Evolutionary conservation across 1,284 basidiomycete species (phyloP).

Genomic region (Porogramme epimiltina): DNA sequence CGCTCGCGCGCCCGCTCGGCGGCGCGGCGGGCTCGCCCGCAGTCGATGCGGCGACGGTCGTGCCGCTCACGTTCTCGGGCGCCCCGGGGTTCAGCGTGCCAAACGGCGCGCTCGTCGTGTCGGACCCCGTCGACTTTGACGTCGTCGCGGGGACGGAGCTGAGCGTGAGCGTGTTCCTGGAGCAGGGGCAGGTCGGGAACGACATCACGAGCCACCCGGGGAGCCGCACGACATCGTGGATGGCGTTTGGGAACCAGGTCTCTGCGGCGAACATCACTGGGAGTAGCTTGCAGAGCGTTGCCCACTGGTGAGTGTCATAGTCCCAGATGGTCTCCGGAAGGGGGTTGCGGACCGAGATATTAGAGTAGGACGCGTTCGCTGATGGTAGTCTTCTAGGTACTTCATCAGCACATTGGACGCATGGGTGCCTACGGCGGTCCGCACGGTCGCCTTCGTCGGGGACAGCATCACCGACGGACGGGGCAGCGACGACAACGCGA

Average conservation of each 20-base stretch:
- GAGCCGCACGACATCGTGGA: slow-evolving; percentile 48
- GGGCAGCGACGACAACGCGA: slow-evolving; percentile 39
- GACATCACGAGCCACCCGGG: slow-evolving; percentile 49
- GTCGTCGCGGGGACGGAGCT: slow-evolving; percentile 40
- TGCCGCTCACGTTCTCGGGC: slow-evolving; percentile 47
- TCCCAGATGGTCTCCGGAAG: not conserved
- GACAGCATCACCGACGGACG: slow-evolving; percentile 49
- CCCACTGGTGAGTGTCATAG: slow-evolving; percentile 39
- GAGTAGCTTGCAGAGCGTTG: slow-evolving; percentile 31
- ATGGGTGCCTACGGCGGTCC: slow-evolving; percentile 33
- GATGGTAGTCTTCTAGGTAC: slow-evolving; percentile 30
- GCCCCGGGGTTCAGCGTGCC: slow-evolving; percentile 41
- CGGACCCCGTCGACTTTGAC: slow-evolving; percentile 44
- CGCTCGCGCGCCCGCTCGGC: slow-evolving; percentile 42
- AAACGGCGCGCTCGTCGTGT: slow-evolving; percentile 46
- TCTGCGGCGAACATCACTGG: slow-evolving; percentile 37
- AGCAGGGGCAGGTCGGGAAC: slow-evolving; percentile 41
- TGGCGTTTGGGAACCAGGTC: slow-evolving; percentile 42
- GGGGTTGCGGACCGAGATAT: too few relatives aligned
- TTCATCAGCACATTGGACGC: slow-evolving; percentile 47
- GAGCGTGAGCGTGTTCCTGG: slow-evolving; percentile 43
- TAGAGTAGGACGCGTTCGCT: not conserved
- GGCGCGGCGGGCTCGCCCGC: slow-evolving; percentile 38
- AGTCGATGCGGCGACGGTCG: slow-evolving; percentile 37
- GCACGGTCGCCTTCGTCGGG: slow-evolving; percentile 46